Base-by-base conservation (phyloP, 2,329 filamentous ascomycete species). In the Trichoderma harzianum region DNA sequence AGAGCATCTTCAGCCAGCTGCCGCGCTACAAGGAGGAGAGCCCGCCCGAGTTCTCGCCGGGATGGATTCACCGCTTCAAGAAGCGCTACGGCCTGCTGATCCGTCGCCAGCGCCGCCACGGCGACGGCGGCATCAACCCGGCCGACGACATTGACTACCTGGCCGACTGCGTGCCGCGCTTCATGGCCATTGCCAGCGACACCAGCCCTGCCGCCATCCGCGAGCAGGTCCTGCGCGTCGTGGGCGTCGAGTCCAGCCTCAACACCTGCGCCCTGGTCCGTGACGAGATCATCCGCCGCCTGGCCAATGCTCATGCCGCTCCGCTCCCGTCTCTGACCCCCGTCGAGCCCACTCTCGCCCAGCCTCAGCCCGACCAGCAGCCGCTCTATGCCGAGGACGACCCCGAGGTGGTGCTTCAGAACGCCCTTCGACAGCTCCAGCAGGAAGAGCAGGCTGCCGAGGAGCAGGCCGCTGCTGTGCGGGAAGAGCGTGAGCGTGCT, bases 61-160 rank as follows among this genome's bases (percentile, higher is more conserved):
- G 88, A 53, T 90, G 88, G 88, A 90, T 90, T 72, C 88, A 90
- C 75, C 84, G 88, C 43, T 90, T 90, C 81, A 90, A 90, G 80
- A 90, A 89, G 78, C 84, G 88, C 12, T 90, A 90, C 72, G 87
- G 88, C 0, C 82, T 90, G 18, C 81, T 90, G 21, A 85, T 89
- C 61, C 79, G 87, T 43, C 86, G 88, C 66, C 87, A 89, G 75
- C 85, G 87, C 24, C 84, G 87, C 0, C 85, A 86, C 74, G 84
- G 84, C 24, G 84, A 84, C 64, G 83, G 82, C 1, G 82, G 82
- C 21, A 74, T 82, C 47, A 86, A 87, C 74, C 82, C 84, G 0
- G 86, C 86, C 57, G 85, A 88, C 68, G 87, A 90, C 75, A 84
- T 91, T 36, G 83, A 83, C 58, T 91, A 91, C 78, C 82, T 91